Conservation (phyloP, 352 stramenopile species). For the Phytophthora chlamydospora region DNA sequence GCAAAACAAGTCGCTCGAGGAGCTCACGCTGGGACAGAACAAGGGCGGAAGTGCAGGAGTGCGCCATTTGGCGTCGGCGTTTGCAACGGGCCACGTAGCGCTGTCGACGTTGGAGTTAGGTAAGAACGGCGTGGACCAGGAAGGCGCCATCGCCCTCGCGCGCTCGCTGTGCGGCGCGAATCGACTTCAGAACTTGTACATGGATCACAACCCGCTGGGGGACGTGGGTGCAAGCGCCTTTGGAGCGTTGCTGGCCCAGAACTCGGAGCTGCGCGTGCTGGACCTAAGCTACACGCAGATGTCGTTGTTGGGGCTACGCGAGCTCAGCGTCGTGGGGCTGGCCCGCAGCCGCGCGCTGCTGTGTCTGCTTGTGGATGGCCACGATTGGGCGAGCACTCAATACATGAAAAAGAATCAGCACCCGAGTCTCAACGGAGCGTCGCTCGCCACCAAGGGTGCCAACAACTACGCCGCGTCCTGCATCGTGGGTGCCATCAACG, state of each 20-base stretch:
- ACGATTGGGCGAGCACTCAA: constrained; percentile 86
- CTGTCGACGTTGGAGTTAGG: constrained; percentile 80
- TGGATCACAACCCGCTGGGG: constrained; percentile 88
- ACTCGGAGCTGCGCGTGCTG: constrained; percentile 70
- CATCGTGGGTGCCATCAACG: constrained; percentile 73
- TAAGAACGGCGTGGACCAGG: constrained; percentile 78
- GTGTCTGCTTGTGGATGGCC: constrained; percentile 76
- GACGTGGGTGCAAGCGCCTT: constrained; percentile 73
- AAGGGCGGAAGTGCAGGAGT: constrained; percentile 67
- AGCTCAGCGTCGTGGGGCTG: constrained; percentile 69
- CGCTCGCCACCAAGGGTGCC: constrained; percentile 66
- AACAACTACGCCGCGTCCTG: constrained; percentile 80
- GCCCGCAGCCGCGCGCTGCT: constrained; percentile 67
- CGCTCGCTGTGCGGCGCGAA: constrained; percentile 60
- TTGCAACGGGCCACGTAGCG: constrained; percentile 53
- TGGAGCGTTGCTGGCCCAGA: constrained; percentile 72
- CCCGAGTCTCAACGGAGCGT: constrained; percentile 56
- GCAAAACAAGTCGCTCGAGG: constrained; percentile 64
- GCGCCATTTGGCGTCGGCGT: constrained; percentile 60
- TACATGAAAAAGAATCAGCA: constrained; percentile 81
- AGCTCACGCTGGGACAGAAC: constrained; percentile 83
- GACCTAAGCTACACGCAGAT: constrained; percentile 86
- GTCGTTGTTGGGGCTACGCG: constrained; percentile 74
- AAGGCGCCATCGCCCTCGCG: constrained; percentile 71
- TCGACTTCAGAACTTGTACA: constrained; percentile 79